Evolutionary conservation across 495 filamentous ascomycete species (phyloP).

Genomic region (Penicillium fimorum): DNA sequence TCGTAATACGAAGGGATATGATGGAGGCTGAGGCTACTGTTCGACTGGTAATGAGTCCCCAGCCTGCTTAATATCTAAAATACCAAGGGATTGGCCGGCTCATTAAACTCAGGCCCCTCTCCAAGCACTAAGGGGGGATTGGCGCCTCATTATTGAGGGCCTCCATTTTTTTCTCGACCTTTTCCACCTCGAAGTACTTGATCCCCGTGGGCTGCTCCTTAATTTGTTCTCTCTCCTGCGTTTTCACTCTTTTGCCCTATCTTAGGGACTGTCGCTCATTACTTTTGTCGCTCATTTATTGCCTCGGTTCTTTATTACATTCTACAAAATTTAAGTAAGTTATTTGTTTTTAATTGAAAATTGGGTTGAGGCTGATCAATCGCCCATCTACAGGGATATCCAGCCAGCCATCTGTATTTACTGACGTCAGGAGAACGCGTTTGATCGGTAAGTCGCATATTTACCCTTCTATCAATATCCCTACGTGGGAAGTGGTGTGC

Average conservation of each 20-base stretch:
- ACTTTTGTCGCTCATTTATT: slow-evolving; percentile 10
- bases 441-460: slow-evolving; percentile 25
- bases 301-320: slow-evolving; percentile 4
- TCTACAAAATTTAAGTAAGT: background rate
- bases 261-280: slow-evolving; percentile 19
- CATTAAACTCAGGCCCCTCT: slow-evolving; percentile 14
- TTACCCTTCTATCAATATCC: slow-evolving; percentile 8
- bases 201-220: slow-evolving; percentile 20
- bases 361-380: slow-evolving; percentile 7
- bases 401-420: slow-evolving; percentile 18
- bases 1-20: slow-evolving; percentile 4
- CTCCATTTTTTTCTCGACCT: background rate
- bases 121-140: slow-evolving; percentile 10
- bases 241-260: slow-evolving; percentile 16
- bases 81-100: slow-evolving; percentile 21
- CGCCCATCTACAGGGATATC: background rate
- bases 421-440: slow-evolving; percentile 26
- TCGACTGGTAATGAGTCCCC: background rate
- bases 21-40: background rate
- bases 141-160: slow-evolving; percentile 1
- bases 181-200: slow-evolving; percentile 18
- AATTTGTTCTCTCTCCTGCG: slow-evolving; percentile 2
- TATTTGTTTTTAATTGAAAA: background rate
- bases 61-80: slow-evolving; percentile 13
- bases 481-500: slow-evolving; percentile 10